Conservation (phyloP, 768 basidiomycete species). For the Fistulinella prunicolor region DNA sequence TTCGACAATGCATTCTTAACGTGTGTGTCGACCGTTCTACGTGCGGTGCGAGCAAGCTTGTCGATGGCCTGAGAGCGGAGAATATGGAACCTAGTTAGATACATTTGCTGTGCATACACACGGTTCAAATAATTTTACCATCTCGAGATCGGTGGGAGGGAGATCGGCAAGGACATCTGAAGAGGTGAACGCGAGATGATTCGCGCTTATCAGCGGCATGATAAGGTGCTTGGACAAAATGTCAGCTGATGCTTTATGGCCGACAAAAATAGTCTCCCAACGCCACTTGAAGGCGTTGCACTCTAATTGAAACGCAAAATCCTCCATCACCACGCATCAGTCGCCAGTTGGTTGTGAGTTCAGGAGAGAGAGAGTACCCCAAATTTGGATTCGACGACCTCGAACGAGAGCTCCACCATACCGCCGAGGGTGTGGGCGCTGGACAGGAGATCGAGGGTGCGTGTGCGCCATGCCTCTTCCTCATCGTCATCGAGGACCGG, state of each 20-base stretch:
- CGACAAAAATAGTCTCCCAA: conserved; percentile 72
- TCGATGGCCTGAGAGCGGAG: conserved; percentile 53
- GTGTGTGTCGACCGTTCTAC: conserved; percentile 67
- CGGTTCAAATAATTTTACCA: conserved; percentile 39
- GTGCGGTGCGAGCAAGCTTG: conserved; percentile 64
- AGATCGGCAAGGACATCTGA: conserved; percentile 55
- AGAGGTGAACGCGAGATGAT: conserved; percentile 65
- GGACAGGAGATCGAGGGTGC: conserved; percentile 52
- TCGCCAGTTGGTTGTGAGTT: background rate
- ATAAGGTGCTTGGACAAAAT: conserved; percentile 77
- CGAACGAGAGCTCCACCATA: conserved; percentile 55
- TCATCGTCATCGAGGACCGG: conserved; percentile 34
- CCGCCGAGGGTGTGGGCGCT: conserved; percentile 62
- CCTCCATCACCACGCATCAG: conserved; percentile 41
- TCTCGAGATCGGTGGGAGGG: conserved; percentile 59
- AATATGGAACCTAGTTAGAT: conserved; percentile 6
- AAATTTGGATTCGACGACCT: conserved; percentile 55
- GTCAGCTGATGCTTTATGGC: conserved; percentile 63
- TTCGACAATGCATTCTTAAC: conserved; percentile 68
- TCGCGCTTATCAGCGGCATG: conserved; percentile 68
- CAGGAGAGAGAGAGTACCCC: conserved; percentile 40
- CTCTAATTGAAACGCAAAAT: conserved; percentile 61
- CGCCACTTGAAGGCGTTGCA: conserved; percentile 67
- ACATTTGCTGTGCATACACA: conserved; percentile 1
- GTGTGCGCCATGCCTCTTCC: conserved; percentile 63